Evolutionary conservation across 1,284 basidiomycete genomes (phyloP), one percentile per base, ranked within the genome.

Genomic region (Dichomitus squalens): DNA sequence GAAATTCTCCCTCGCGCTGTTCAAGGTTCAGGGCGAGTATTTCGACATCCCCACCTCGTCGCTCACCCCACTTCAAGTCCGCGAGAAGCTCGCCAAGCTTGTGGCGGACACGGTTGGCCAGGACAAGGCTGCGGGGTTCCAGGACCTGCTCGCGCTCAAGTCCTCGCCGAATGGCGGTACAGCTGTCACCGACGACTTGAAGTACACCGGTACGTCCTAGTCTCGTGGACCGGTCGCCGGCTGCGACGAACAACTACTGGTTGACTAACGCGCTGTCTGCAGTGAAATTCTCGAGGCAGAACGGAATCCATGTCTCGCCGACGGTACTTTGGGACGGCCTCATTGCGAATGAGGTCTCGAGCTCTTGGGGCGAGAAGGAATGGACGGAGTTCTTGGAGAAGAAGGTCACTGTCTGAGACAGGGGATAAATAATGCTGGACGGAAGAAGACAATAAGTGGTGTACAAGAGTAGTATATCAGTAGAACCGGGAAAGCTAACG

Each of bases 261-360:
- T n/a, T n/a, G n/a, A n/a, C n/a, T n/a, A n/a, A n/a, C n/a, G n/a
- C n/a, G n/a, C 48, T n/a, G 34, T 16, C 9, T 33, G 36, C 62
- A 90, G 87, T 95, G 77, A 96, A 96, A 75, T 88, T 91, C 70
- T 87, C 92, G 6, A 81, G 95, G 61, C 95, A 97, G 79, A 97
- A 97, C 64, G 81, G 92, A 5, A 87, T 97, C 52, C 95, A 97
- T 66, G 93, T 96, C 50, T 96, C 94, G 31, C 95, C 95, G 2
- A 94, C 94, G 8, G 90, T 85, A 0, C 75, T 95, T 2, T 93
- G 89, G 85, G 90, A 95, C 68, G 96, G 96, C 7, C 76, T 98
- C 33, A 73, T 95, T 56, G 91, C 87, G 20, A 82, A 78, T 47
- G 86, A 91, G 58, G 82, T 97, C 44, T 93, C 90, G 3, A 94